Evolutionary conservation across 768 basidiomycete genomes (phyloP).

Genomic region (Tephrocybe rancida): DNA sequence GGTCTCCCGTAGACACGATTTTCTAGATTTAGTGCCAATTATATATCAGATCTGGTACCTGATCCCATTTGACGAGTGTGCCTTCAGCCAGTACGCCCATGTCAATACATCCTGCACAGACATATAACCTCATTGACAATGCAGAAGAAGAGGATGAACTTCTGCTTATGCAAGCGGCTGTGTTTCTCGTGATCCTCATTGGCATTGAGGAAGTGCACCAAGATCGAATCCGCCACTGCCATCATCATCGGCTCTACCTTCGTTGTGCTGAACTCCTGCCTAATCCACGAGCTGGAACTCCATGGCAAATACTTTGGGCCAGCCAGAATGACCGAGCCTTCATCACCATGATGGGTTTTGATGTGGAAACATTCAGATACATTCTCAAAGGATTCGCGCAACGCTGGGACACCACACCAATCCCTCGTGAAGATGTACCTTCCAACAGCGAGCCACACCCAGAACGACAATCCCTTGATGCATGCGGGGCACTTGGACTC

Average conservation of each 20-base stretch:
- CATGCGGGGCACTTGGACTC: constrained; percentile 42
- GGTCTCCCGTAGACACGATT: too few species aligned
- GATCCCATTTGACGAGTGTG: too few species aligned
- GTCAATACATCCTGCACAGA: too few species aligned
- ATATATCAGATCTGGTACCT: too few species aligned
- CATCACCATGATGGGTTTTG: constrained; percentile 48
- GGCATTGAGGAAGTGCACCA: neutral
- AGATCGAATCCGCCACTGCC: neutral
- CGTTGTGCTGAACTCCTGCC: constrained; percentile 32
- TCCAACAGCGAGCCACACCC: constrained; percentile 24
- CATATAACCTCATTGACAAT: too few species aligned
- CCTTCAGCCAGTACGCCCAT: too few species aligned
- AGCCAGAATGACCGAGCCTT: constrained; percentile 37
- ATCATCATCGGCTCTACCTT: constrained; percentile 27
- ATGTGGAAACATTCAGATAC: constrained; percentile 36
- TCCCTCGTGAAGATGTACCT: constrained; percentile 31
- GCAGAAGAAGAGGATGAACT: neutral
- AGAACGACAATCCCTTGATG: constrained; percentile 34
- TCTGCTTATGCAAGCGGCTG: neutral
- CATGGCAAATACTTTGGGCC: constrained; percentile 21
- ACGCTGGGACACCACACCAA: constrained; percentile 25
- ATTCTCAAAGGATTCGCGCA: constrained; percentile 34
- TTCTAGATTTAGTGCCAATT: too few species aligned
- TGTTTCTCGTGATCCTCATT: neutral
- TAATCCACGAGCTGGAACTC: neutral